Conservation (phyloP, 1,139 yeast species). For the Blastobotrys ciferrii region DNA sequence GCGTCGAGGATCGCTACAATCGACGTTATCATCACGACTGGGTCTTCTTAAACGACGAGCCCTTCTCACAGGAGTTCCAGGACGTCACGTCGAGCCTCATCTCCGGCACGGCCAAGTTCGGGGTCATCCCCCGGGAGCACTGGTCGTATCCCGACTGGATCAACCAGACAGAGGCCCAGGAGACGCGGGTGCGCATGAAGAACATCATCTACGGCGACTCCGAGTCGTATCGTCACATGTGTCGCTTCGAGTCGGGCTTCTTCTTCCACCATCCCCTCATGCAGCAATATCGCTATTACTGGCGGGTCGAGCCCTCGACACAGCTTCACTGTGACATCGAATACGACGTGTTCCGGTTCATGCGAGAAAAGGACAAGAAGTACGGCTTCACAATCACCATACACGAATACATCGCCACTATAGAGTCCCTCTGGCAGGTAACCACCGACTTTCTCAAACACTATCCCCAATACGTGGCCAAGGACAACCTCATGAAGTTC, state of each 20-base stretch:
- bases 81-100: conserved; percentile 45
- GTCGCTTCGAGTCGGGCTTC: conserved; percentile 90
- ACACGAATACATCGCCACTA: conserved; percentile 79
- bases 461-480: conserved; percentile 56
- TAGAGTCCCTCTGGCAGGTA: conserved; percentile 78
- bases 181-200: conserved; percentile 48
- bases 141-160: conserved; percentile 77
- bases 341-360: conserved; percentile 79
- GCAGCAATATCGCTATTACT: conserved; percentile 78
- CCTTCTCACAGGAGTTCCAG: conserved; percentile 54
- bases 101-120: conserved; percentile 65
- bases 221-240: conserved; percentile 79
- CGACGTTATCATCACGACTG: conserved; percentile 63
- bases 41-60: conserved; percentile 73
- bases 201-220: conserved; percentile 64
- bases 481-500: conserved; percentile 66
- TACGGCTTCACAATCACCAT: conserved; percentile 82
- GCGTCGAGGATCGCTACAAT: conserved; percentile 73
- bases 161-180: conserved; percentile 59
- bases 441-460: conserved; percentile 64
- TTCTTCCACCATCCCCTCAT: conserved; percentile 77
- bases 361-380: conserved; percentile 71
- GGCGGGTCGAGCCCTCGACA: conserved; percentile 96
- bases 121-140: conserved; percentile 62
- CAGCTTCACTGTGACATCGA: conserved; percentile 77